Evolutionary conservation across 1,139 yeast genomes (phyloP).

Genomic region (Suhomyces ambrosiae): DNA sequence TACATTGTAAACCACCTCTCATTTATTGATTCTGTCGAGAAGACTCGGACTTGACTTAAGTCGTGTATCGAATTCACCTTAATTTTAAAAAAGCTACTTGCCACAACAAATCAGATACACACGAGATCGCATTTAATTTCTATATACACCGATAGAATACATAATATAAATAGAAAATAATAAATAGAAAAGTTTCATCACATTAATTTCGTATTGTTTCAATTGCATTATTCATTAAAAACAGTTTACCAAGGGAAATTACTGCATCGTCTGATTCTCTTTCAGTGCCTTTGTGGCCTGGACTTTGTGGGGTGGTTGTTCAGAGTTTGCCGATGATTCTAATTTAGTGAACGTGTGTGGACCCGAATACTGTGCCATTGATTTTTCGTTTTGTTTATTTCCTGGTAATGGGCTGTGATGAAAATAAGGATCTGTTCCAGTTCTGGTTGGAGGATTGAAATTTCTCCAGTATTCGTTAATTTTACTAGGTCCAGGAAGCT

Average conservation of each 20-base stretch:
- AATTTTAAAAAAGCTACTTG: too few species aligned
- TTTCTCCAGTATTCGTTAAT: constrained; percentile 11
- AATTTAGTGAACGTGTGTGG: neutral
- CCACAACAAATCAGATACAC: too few species aligned
- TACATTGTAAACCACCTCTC: too few species aligned
- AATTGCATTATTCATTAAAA: neutral
- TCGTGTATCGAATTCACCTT: too few species aligned
- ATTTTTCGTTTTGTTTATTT: neutral
- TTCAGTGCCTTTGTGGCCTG: constrained; percentile 8
- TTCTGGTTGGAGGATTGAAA: neutral
- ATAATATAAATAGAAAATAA: too few species aligned
- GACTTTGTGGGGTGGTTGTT: constrained; percentile 12
- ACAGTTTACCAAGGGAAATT: too few species aligned
- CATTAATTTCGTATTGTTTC: neutral
- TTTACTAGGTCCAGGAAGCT: constrained; percentile 15
- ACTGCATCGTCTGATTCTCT: constrained; percentile 1
- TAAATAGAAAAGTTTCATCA: too few species aligned
- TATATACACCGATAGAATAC: too few species aligned
- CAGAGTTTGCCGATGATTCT: neutral
- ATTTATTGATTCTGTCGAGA: too few species aligned
- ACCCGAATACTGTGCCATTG: neutral
- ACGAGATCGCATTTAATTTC: too few species aligned
- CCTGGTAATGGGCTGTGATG: constrained; percentile 2
- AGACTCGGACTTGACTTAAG: too few species aligned
- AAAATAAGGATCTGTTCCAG: constrained; percentile 4